phyloP scores from a whole-genome alignment of 2,329 filamentous ascomycete species.

The Aspergillus felis region DNA sequence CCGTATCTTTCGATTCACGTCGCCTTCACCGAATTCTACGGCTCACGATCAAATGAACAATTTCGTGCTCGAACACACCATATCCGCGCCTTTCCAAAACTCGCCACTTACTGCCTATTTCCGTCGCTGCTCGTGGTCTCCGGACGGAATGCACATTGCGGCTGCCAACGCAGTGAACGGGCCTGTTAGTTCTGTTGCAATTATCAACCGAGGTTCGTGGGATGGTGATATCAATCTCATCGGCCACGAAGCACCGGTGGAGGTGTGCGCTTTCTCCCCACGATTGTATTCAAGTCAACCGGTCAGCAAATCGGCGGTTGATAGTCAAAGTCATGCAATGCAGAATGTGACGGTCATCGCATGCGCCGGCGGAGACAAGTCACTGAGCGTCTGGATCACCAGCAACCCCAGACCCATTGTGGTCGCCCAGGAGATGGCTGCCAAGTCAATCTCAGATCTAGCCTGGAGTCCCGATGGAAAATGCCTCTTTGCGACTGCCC shows the following conservation, averaged over 20 bases:
- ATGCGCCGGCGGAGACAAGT: constrained; percentile 94
- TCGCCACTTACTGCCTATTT: constrained; percentile 97
- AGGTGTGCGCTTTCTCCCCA: constrained; percentile 96
- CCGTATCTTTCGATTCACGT: constrained; percentile 92
- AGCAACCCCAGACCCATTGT: constrained; percentile 88
- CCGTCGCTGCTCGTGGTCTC: constrained; percentile 93
- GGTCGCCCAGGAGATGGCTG: constrained; percentile 80
- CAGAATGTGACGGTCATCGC: constrained; percentile 77
- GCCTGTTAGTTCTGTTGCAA: constrained; percentile 93
- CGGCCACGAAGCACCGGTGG: constrained; percentile 92
- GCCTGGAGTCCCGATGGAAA: constrained; percentile 92
- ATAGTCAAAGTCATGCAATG: constrained; percentile 37
- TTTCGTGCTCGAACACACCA: constrained; percentile 90
- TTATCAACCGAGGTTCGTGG: constrained; percentile 88
- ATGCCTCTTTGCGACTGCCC: constrained; percentile 76
- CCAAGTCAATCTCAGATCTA: constrained; percentile 90
- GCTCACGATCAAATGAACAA: constrained; percentile 96
- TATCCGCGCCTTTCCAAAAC: constrained; percentile 79
- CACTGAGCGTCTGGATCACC: constrained; percentile 95
- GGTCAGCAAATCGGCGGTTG: constrained; percentile 44
- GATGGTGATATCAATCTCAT: constrained; percentile 96
- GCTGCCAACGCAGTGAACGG: constrained; percentile 97
- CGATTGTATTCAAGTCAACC: constrained; percentile 76
- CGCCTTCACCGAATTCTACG: constrained; percentile 84
- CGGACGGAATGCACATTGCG: constrained; percentile 93